Evolutionary conservation across 352 stramenopile species (phyloP).

Genomic region (Phytophthora sojae): DNA sequence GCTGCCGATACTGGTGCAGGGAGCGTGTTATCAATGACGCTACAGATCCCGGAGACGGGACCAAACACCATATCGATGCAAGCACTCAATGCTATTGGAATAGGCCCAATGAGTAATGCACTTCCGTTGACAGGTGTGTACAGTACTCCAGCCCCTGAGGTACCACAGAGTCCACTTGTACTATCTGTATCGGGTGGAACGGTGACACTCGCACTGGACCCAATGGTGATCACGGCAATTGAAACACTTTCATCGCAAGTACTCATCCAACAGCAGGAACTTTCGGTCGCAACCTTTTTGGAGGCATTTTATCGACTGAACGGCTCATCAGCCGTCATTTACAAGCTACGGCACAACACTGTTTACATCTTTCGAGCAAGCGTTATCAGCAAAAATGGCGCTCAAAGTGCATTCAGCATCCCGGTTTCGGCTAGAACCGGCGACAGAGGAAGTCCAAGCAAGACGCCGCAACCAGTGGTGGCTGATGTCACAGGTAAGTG

Average conservation of each 20-base stretch:
- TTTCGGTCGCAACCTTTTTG: conserved; percentile 26
- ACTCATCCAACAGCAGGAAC: conserved; percentile 47
- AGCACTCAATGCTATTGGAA: conserved; percentile 47
- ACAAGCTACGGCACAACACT: conserved; percentile 58
- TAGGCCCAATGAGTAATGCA: conserved; percentile 34
- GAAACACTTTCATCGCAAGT: conserved; percentile 5
- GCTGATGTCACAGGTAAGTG: conserved; percentile 47
- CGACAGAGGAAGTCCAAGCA: conserved; percentile 32
- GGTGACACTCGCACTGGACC: conserved; percentile 30
- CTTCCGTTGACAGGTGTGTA: conserved; percentile 3
- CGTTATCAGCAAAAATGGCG: conserved; percentile 19
- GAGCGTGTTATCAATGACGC: conserved; percentile 27
- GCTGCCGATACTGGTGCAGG: conserved; percentile 27
- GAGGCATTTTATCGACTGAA: conserved; percentile 25
- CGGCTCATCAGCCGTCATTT: conserved; percentile 32
- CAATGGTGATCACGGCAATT: conserved; percentile 9
- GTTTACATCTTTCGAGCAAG: conserved; percentile 58
- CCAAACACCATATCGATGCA: conserved; percentile 40
- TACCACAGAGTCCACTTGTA: conserved; percentile 14
- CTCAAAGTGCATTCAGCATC: conserved; percentile 36
- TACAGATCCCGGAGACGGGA: conserved; percentile 20
- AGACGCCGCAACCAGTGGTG: conserved; percentile 48
- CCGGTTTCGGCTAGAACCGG: conserved; percentile 41
- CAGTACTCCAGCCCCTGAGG: neutral
- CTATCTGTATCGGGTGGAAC: conserved; percentile 31